Percentiles rank a stretch among this genome's conserved stretches.
These are phyloP conservation scores for Eucalyptus melliodora DNA, from an alignment of 345 rosid genomes.

Conservation along the genomic window DNA sequence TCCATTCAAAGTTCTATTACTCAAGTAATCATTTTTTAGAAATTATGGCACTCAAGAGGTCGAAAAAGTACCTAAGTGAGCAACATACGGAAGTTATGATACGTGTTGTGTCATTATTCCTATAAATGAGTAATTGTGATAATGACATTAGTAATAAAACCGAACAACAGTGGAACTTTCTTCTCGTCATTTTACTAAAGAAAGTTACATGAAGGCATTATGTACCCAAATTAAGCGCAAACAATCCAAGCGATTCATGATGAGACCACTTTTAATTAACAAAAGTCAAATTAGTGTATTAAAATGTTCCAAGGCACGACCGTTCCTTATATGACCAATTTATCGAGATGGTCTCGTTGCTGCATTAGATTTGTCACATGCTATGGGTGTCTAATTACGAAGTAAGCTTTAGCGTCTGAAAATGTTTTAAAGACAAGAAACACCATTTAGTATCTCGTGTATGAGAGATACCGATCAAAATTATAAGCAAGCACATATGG, in stretches of 20 bases:
- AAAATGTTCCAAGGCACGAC: neutral
- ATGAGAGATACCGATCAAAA: neutral
- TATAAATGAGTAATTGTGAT: neutral
- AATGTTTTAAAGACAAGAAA: neutral
- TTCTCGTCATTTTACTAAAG: neutral
- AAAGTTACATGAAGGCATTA: neutral
- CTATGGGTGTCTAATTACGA: neutral
- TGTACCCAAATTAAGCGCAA: neutral
- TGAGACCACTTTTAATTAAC: neutral
- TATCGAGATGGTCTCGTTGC: neutral
- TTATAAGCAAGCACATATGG: neutral
- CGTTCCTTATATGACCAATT: neutral
- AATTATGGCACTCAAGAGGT: no score
- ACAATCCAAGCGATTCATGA: neutral
- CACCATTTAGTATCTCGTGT: neutral
- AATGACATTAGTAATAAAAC: neutral
- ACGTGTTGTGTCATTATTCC: accelerated
- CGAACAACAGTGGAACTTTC: neutral
- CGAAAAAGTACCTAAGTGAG: neutral
- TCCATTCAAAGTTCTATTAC: no score
- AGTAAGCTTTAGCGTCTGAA: neutral
- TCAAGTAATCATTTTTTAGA: no score
- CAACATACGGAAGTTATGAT: accelerated
- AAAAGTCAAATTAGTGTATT: neutral
- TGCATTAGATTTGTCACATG: neutral